Evolutionary conservation across 108 stramenopile genomes (phyloP), one percentile per base, ranked within the genome.

Genomic region (Conticribra weissflogii): DNA sequence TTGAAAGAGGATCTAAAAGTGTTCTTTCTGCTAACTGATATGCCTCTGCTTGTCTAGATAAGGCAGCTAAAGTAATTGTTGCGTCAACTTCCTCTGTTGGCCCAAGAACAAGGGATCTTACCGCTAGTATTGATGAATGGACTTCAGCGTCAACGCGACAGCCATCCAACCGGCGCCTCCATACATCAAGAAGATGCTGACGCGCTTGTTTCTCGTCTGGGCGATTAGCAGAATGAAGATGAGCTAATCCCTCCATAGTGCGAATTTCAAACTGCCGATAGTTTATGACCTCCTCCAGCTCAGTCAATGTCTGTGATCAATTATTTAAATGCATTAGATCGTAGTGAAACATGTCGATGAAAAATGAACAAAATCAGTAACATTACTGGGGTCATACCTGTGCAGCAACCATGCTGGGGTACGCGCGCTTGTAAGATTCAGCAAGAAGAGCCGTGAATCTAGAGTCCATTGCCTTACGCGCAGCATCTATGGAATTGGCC

Each of bases 281-380:
- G 33, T 90, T 84, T 22, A 97, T 92, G 2, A 98, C 97, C 73
- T 98, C 99, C 69, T 99, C 98, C 82, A 98, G 74, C 78, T 91
- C 89, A 21, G 83, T 77, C n/a, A 93, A 79, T 31, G 36, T 41
- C 36, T 41, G 12, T 41, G 36, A 41, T 41, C 36, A 41, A 9
- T 9, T 5, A 5, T 9, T 41, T 12, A 41, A 41, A 5, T 9
- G 36, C 36, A 41, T 9, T 41, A 5, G 8, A 41, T 65, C 17
- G 3, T 22, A 22, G 1, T 9, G 28, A 34, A 62, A n/a, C n/a
- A 24, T 24, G 3, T 36, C 15, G 45, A 27, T 49, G 12, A 41
- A 3, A 22, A 62, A 4, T 15, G 30, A 22, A 49, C 15, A 15
- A 48, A 44, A 44, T 36, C 12, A 21, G 15, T 36, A 4, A 32